Evolutionary conservation across 2,329 filamentous ascomycete species (phyloP), one percentile per base, ranked within the genome.

Genomic region (Dichotomopilus funicola): DNA sequence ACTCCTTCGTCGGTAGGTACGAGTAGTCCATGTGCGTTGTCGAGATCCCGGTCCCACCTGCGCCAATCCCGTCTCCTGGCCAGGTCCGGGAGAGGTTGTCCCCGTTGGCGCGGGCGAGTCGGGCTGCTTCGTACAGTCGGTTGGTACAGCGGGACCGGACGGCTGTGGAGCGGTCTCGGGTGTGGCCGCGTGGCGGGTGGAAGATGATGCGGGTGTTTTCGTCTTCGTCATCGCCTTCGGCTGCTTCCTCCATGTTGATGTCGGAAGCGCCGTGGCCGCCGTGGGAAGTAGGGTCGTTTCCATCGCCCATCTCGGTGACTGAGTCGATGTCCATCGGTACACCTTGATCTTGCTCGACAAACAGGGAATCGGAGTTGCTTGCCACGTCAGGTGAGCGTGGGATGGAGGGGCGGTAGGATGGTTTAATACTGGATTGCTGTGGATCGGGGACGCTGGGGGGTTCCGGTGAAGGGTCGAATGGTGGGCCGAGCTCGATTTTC

Each of bases 1-100:
- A 83, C 4, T 75, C 67, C 57, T 69, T 57, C 1, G 80, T 83
- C 7, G 77, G 72, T 43, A 63, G 64, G 60, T 77, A 82, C 12
- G 63, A 63, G 61, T 73, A 80, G 33, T 48, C 8, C 63, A 77
- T 72, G 1, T 45, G 53, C 5, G 47, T 56, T 13, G 62, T 7
- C 36, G 36, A 9, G 4, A 10, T 4, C 6, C 42, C 42, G 12
- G 9, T 19, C 19, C 19, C 42, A 12, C 8, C 8, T 11, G 19
- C 19, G 40, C 12, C 40, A 13, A 11, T 13, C 10, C 13, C 40
- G 1, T 42, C 40, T 11, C 37, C 31, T 27, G 3, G 6, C 7
- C 19, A 3, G 33, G 62, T 3, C 54, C 43, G 5, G 57, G 10
- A 49, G 41, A 10, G 42, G 43, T n/a, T 64, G 53, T 43, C 12